Conservation (phyloP, 2,329 filamentous ascomycete species). For the Amauroascus niger region DNA sequence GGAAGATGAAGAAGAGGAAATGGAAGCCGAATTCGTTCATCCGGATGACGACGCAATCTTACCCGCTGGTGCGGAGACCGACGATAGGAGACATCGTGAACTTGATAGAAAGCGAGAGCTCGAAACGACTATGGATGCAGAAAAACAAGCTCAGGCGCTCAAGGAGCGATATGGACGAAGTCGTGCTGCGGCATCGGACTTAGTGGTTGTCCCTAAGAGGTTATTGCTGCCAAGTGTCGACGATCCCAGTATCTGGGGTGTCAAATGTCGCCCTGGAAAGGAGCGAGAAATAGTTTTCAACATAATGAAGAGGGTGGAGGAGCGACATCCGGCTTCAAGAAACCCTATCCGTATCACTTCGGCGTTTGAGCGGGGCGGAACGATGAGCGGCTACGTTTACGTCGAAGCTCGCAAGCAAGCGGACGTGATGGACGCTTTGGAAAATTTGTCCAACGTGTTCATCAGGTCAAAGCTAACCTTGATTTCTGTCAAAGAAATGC, state of each 20-base stretch:
- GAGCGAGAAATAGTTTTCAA: slow-evolving; percentile 82
- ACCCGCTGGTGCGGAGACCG: slow-evolving; percentile 63
- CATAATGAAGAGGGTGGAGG: slow-evolving; percentile 80
- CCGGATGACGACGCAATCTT: slow-evolving; percentile 77
- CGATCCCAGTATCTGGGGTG: slow-evolving; percentile 91
- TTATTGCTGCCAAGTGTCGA: slow-evolving; percentile 85
- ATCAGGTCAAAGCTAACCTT: slow-evolving; percentile 76
- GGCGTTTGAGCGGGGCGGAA: slow-evolving; percentile 78
- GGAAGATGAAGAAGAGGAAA: slow-evolving; percentile 81
- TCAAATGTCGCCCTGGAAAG: slow-evolving; percentile 89
- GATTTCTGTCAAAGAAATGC: slow-evolving; percentile 95
- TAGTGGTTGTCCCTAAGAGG: slow-evolving; percentile 70
- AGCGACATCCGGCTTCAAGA: slow-evolving; percentile 60
- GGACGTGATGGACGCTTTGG: slow-evolving; percentile 72
- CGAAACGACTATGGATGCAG: slow-evolving; percentile 79
- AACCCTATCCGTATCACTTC: slow-evolving; percentile 77
- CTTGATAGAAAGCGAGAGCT: slow-evolving; percentile 85
- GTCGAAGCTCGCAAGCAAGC: slow-evolving; percentile 82
- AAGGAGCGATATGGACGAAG: slow-evolving; percentile 81
- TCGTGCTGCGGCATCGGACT: slow-evolving; percentile 57
- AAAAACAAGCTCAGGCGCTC: slow-evolving; percentile 80
- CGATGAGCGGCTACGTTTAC: slow-evolving; percentile 92
- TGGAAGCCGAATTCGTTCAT: slow-evolving; percentile 77
- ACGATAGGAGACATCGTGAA: slow-evolving; percentile 87
- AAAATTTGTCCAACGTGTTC: slow-evolving; percentile 82